A percentile compares a stretch with the other conserved stretches of the same genome.
Conservation (phyloP, 495 filamentous ascomycete genomes). For the Penicillium mononematosum region DNA sequence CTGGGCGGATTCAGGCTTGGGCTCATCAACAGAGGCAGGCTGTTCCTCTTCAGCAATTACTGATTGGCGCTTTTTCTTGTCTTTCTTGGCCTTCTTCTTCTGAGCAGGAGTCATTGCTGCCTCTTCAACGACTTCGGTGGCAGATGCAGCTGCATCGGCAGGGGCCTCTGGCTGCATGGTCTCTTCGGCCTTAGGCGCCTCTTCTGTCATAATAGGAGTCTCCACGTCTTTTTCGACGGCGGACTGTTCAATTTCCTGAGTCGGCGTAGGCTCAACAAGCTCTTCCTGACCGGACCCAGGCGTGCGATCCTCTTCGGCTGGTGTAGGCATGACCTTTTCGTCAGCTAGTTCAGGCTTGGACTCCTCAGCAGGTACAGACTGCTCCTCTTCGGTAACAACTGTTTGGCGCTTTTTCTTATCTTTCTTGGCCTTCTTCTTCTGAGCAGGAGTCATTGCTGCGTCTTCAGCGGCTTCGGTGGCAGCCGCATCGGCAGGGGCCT, state of each 20-base stretch:
- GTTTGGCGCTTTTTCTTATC: slow-evolving; percentile 22
- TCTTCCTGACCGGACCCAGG: not conserved
- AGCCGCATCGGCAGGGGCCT: not conserved
- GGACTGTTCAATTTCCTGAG: not conserved
- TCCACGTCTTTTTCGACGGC: not conserved
- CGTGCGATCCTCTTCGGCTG: not conserved
- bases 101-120: slow-evolving; percentile 20
- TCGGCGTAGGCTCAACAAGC: not conserved
- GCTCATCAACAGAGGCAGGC: not conserved
- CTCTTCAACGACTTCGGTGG: slow-evolving; percentile 6
- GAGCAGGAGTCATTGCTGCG: slow-evolving; percentile 7
- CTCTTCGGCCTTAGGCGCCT: slow-evolving; percentile 5
- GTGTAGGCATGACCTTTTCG: not conserved
- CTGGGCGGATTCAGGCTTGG: not conserved
- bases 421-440: slow-evolving; percentile 12
- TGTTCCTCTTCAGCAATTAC: not conserved
- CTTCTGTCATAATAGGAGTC: not conserved
- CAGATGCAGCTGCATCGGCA: slow-evolving; percentile 5
- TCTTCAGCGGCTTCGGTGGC: not conserved
- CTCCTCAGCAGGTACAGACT: slow-evolving; percentile 1
- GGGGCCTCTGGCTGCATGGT: slow-evolving; percentile 1
- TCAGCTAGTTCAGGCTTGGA: not conserved
- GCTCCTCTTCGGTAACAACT: slow-evolving; percentile 4
- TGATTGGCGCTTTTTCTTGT: slow-evolving; percentile 9
- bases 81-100: slow-evolving; percentile 46